These are phyloP conservation scores for Hygrophila difformis DNA, from an alignment of 257 asterid species.

Conservation along the genomic window DNA sequence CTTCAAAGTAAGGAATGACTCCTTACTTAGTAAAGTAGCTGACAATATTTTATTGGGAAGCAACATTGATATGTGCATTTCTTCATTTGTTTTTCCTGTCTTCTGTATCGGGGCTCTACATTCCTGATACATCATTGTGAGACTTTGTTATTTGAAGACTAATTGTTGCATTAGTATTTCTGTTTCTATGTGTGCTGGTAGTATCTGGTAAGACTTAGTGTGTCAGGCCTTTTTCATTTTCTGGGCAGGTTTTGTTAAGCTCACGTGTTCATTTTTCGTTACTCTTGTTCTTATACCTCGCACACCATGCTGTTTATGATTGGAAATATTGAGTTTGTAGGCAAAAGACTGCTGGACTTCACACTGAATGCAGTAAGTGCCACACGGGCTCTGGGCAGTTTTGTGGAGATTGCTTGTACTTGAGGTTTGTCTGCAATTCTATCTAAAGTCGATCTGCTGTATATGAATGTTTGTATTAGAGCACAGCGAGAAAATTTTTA, in stretches of 20 bases:
- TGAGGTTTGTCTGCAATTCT: constrained; percentile 31
- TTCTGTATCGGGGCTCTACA: background rate
- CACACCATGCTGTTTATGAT: background rate
- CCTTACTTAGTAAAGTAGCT: too few species aligned
- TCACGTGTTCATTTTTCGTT: background rate
- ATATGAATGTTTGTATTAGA: background rate
- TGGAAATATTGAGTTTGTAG: constrained; percentile 20
- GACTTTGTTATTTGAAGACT: background rate
- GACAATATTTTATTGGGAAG: too few species aligned
- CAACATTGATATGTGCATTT: background rate
- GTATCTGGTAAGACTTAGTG: background rate
- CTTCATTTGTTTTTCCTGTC: too few species aligned
- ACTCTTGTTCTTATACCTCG: background rate
- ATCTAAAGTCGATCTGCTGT: background rate
- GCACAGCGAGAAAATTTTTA: background rate
- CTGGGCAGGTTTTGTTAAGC: background rate
- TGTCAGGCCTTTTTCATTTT: background rate
- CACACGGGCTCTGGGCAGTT: constrained; percentile 36
- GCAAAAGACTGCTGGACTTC: constrained; percentile 54
- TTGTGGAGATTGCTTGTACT: constrained; percentile 78
- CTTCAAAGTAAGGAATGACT: too few species aligned
- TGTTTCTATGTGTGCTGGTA: background rate
- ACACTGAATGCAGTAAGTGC: constrained; percentile 55
- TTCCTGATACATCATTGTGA: background rate
- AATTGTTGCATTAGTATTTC: background rate